phyloP scores from a whole-genome alignment of 2,329 filamentous ascomycete species.

The Dothideomycetes sp. region DNA sequence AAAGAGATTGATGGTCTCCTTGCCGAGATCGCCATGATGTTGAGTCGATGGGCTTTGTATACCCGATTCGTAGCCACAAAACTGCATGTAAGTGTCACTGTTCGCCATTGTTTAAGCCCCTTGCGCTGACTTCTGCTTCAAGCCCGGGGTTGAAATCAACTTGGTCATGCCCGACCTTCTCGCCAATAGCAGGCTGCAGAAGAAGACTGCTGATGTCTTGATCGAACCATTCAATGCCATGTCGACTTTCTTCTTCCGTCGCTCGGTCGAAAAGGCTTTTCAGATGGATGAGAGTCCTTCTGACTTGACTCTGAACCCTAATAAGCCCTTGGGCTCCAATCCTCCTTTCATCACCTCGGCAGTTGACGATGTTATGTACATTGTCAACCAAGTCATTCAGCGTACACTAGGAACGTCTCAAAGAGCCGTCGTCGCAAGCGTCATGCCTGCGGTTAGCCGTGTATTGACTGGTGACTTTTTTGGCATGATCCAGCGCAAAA shows the following conservation, averaged over 20 bases:
- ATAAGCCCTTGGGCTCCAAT: constrained; percentile 62
- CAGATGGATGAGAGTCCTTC: constrained; percentile 83
- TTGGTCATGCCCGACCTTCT: constrained; percentile 66
- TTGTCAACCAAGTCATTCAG: constrained; percentile 84
- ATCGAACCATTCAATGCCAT: constrained; percentile 78
- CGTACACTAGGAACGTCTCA: constrained; percentile 82
- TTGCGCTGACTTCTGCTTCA: background rate
- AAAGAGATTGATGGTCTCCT: constrained; percentile 85
- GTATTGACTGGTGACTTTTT: constrained; percentile 86
- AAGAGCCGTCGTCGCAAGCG: constrained; percentile 63
- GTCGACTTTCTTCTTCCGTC: constrained; percentile 92
- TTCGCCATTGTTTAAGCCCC: background rate
- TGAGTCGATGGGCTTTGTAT: constrained; percentile 88
- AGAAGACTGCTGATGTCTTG: constrained; percentile 68
- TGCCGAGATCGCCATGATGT: constrained; percentile 83
- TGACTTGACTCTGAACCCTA: constrained; percentile 68
- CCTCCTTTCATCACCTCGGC: constrained; percentile 88
- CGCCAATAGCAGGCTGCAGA: constrained; percentile 65
- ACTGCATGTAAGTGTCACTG: constrained; percentile 48
- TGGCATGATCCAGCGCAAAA: constrained; percentile 93
- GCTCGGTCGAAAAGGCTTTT: constrained; percentile 95
- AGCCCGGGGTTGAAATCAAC: constrained; percentile 19
- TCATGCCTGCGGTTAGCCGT: constrained; percentile 68
- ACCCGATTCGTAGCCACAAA: constrained; percentile 81
- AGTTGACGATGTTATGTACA: constrained; percentile 99